phyloP scores from a whole-genome alignment of 805 yeast genomes.

The Sugiyamaella qingdaonensis region DNA sequence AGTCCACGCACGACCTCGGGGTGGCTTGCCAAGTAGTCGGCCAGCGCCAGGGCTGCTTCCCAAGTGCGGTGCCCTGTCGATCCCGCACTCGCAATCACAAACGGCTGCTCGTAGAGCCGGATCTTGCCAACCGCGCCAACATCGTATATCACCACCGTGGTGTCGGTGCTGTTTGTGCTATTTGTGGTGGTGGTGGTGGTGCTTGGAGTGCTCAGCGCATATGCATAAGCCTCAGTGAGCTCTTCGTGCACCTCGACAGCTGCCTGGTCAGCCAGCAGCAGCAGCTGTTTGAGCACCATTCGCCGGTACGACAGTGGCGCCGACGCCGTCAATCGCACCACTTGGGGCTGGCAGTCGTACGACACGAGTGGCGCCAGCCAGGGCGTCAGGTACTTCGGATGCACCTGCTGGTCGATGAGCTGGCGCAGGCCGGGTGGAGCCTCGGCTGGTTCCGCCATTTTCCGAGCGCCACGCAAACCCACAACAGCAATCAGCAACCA shows the following conservation, averaged over 20 bases:
- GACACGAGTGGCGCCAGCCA: slow-evolving; percentile 2
- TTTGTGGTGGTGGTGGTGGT: not conserved
- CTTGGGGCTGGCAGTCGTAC: slow-evolving; percentile 8
- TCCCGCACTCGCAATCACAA: slow-evolving; percentile 41
- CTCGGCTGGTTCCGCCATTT: too few species aligned
- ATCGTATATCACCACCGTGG: not conserved
- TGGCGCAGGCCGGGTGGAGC: not conserved
- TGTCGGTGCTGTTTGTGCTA: not conserved
- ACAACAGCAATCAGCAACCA: too few species aligned
- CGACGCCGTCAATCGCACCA: slow-evolving; percentile 5
- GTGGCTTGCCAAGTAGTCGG: slow-evolving; percentile 44
- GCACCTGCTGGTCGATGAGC: slow-evolving; percentile 22
- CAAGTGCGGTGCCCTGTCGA: slow-evolving; percentile 89
- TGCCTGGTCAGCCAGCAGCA: slow-evolving; percentile 10
- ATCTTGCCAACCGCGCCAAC: not conserved
- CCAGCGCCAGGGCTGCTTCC: slow-evolving; percentile 80
- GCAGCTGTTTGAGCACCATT: slow-evolving; percentile 14
- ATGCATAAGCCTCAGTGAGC: slow-evolving; percentile 11
- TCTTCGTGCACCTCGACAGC: slow-evolving; percentile 9
- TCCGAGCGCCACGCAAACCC: too few species aligned
- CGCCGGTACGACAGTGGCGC: slow-evolving; percentile 12
- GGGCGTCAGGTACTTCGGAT: slow-evolving; percentile 9
- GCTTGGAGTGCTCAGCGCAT: not conserved
- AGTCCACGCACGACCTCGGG: not conserved
- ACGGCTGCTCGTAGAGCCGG: slow-evolving; percentile 13